These are phyloP conservation scores for Fomitopsis pinicola DNA, from an alignment of 1,284 basidiomycete species.

Conservation along the genomic window DNA sequence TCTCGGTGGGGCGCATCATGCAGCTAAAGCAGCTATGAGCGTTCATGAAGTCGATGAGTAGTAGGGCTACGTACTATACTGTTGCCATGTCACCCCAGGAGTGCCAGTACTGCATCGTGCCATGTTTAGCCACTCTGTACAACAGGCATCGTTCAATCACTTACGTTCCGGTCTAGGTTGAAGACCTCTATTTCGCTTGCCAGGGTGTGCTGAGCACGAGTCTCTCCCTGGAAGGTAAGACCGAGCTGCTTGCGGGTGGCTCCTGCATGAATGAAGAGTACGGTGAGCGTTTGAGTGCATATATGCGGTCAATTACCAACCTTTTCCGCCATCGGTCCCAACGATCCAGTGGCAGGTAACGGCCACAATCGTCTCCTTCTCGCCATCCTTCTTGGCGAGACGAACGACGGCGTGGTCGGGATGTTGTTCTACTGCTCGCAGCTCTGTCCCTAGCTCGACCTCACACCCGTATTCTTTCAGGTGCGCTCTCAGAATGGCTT, in stretches of 20 bases:
- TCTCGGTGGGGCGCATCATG: conserved; percentile 4
- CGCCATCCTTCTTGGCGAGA: conserved; percentile 9
- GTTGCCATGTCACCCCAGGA: background rate
- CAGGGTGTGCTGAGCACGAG: conserved; percentile 23
- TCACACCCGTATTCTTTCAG: conserved; percentile 21
- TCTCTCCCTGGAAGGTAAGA: conserved; percentile 28
- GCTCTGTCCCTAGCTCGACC: conserved; percentile 29
- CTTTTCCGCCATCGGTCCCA: conserved; percentile 34
- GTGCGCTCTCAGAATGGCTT: conserved; percentile 27
- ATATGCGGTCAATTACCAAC: conserved; percentile 12
- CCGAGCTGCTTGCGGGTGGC: conserved; percentile 23
- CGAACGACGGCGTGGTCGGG: conserved; percentile 17
- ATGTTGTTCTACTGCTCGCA: conserved; percentile 23
- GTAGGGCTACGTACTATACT: background rate
- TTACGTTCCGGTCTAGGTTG: conserved; percentile 18
- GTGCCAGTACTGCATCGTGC: background rate
- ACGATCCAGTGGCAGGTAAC: conserved; percentile 23
- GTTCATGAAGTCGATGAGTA: too few relatives aligned
- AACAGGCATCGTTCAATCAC: background rate
- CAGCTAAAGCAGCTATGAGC: background rate
- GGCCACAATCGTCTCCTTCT: conserved; percentile 9
- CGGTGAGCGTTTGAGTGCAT: background rate
- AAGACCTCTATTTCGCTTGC: conserved; percentile 27
- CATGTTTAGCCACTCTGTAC: background rate
- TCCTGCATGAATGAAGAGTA: conserved; percentile 11